Evolutionary conservation across 352 stramenopile species (phyloP), one percentile per base, ranked within the genome.

Genomic region (Phytophthora pinifolia): DNA sequence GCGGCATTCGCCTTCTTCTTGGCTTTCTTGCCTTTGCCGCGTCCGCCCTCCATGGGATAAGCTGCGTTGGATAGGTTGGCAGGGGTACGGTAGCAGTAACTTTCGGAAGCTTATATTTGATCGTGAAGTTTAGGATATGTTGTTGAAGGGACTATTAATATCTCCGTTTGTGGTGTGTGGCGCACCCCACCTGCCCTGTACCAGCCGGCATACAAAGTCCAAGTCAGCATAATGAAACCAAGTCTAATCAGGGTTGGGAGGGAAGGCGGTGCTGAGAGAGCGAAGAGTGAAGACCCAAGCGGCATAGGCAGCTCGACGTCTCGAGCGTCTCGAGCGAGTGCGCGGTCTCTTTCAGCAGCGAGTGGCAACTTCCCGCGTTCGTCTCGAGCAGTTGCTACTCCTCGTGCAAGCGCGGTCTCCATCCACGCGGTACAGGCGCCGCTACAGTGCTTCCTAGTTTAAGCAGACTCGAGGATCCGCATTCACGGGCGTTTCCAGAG

Each of bases 261-360:
- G 20, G 20, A 25, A 25, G 20, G 20, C 20, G 20, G 20, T 25
- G 46, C 44, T 20, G 47, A 63, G 33, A 65, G 36, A 54, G 59
- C 54, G 37, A 69, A 58, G 59, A 66, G 41, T 49, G 60, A 70
- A 66, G 56, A 61, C 43, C 46, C 39, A 54, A 66, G 50, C 39
- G 68, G 65, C 59, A 66, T 42, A 57, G 44, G 56, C 43, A 67
- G 48, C 55, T 43, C 47, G 52, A 46, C 51, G 47, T 66, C 51
- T 67, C 49, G 49, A 66, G 59, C 64, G 45, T 72, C 59, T 56
- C 43, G 54, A 70, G 34, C 59, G 34, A 51, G 34, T 34, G 45
- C 27, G 38, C 34, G 41, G 47, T 53, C 36, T 29, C 59, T 49
- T 41, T 35, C 46, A 68, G 42, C 38, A 62, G 37, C 35, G 31